phyloP scores from a whole-genome alignment of 768 basidiomycete species.

The Boletus tomentosulus region DNA sequence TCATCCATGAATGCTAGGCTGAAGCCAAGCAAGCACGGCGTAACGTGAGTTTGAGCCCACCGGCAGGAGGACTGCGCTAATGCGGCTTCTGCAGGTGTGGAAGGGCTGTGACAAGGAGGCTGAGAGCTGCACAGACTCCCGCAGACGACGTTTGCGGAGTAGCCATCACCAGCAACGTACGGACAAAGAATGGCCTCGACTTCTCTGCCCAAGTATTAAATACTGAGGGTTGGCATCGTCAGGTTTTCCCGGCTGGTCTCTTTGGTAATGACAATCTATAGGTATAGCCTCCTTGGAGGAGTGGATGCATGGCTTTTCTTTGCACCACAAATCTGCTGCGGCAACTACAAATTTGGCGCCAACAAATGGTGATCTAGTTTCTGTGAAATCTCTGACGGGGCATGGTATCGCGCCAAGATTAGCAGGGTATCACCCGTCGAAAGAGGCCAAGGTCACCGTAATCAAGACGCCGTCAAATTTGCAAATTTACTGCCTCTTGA shows the following conservation, averaged over 20 bases:
- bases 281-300: slow-evolving; percentile 90
- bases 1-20: slow-evolving; percentile 38
- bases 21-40: slow-evolving; percentile 77
- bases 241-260: neutral
- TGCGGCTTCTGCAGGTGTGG: slow-evolving; percentile 64
- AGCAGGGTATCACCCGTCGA: slow-evolving; percentile 76
- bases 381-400: slow-evolving; percentile 90
- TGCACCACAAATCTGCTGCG: slow-evolving; percentile 71
- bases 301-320: slow-evolving; percentile 89
- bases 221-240: slow-evolving; percentile 63
- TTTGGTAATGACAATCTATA: slow-evolving; percentile 28
- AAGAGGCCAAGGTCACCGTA: slow-evolving; percentile 91
- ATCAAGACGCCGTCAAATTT: slow-evolving; percentile 85
- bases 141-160: slow-evolving; percentile 60
- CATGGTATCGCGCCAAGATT: slow-evolving; percentile 95
- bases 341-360: slow-evolving; percentile 71
- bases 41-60: slow-evolving; percentile 53
- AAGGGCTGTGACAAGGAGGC: slow-evolving; percentile 73
- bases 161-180: slow-evolving; percentile 90
- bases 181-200: slow-evolving; percentile 63
- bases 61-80: neutral
- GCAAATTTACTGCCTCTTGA: slow-evolving; percentile 86
- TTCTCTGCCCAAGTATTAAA: slow-evolving; percentile 95
- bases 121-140: slow-evolving; percentile 42
- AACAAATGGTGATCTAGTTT: slow-evolving; percentile 83